phyloP scores from a whole-genome alignment of 768 basidiomycete species.

The Leccinum longicurvipes region DNA sequence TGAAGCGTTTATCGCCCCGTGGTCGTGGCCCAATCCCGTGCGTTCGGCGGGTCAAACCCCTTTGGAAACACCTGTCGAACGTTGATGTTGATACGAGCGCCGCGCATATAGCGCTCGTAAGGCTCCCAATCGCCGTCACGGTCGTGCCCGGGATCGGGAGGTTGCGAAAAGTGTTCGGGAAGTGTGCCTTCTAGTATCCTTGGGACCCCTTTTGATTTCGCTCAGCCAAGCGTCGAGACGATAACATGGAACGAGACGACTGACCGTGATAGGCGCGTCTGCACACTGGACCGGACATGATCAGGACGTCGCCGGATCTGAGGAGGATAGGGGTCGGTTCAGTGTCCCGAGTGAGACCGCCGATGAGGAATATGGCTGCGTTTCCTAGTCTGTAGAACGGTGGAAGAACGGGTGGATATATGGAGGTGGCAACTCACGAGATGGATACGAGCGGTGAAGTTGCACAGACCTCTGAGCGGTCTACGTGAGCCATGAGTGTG shows the following conservation, averaged over 20 bases:
- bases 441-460: slow-evolving; percentile 92
- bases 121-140: slow-evolving; percentile 48
- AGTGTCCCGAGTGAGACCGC: slow-evolving; percentile 72
- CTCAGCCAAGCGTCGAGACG: neutral
- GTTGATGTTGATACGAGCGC: slow-evolving; percentile 85
- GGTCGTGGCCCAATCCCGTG: neutral
- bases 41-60: slow-evolving; percentile 45
- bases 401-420: neutral
- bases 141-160: slow-evolving; percentile 23
- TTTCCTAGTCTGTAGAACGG: slow-evolving; percentile 68
- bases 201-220: slow-evolving; percentile 61
- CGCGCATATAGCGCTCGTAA: slow-evolving; percentile 61
- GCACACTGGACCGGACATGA: slow-evolving; percentile 89
- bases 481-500: slow-evolving; percentile 96
- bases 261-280: slow-evolving; percentile 91
- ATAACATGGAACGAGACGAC: slow-evolving; percentile 17
- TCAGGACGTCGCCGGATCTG: slow-evolving; percentile 85
- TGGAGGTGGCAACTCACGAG: slow-evolving; percentile 56
- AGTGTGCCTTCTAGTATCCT: slow-evolving; percentile 80
- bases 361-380: slow-evolving; percentile 86
- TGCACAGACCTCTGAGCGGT: slow-evolving; percentile 91
- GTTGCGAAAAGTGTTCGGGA: slow-evolving; percentile 51
- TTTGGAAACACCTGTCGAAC: slow-evolving; percentile 86
- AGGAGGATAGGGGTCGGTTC: slow-evolving; percentile 80
- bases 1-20: neutral